Evolutionary conservation across 2,329 filamentous ascomycete species (phyloP).

Genomic region (Neocucurbitaria cava): DNA sequence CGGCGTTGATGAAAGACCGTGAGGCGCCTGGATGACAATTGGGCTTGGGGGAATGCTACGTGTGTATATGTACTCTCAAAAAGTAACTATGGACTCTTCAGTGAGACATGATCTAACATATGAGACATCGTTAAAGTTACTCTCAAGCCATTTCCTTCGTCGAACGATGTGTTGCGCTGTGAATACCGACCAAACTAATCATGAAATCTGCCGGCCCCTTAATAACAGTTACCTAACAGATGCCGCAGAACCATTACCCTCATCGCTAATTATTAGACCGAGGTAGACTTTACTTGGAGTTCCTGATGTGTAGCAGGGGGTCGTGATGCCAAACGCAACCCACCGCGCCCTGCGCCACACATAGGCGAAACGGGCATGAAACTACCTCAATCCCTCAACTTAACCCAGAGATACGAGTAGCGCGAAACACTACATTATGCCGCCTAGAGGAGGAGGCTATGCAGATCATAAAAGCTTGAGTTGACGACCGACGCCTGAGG

Average conservation of each 20-base stretch:
- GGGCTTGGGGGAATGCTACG: neutral
- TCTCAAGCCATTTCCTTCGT: too few species aligned
- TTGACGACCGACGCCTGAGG: neutral
- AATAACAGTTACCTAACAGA: too few species aligned
- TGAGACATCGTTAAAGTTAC: too few species aligned
- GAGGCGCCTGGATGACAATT: neutral
- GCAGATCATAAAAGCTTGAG: constrained; percentile 4
- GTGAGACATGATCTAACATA: neutral
- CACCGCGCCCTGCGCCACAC: neutral
- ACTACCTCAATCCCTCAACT: neutral
- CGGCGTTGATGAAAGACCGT: constrained; percentile 13
- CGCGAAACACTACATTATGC: too few species aligned
- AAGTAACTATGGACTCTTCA: neutral
- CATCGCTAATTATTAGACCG: neutral
- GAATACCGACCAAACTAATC: too few species aligned
- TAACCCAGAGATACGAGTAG: too few species aligned
- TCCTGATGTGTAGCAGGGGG: neutral
- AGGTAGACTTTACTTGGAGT: neutral
- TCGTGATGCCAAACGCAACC: neutral
- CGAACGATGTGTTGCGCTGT: too few species aligned
- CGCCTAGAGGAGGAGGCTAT: too few species aligned
- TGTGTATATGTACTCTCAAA: neutral
- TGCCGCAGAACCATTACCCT: too few species aligned
- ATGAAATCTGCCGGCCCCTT: too few species aligned
- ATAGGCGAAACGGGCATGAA: constrained; percentile 3